Conservation (phyloP, 371 early-diverging fungal species). For the Mucor velutinosus region DNA sequence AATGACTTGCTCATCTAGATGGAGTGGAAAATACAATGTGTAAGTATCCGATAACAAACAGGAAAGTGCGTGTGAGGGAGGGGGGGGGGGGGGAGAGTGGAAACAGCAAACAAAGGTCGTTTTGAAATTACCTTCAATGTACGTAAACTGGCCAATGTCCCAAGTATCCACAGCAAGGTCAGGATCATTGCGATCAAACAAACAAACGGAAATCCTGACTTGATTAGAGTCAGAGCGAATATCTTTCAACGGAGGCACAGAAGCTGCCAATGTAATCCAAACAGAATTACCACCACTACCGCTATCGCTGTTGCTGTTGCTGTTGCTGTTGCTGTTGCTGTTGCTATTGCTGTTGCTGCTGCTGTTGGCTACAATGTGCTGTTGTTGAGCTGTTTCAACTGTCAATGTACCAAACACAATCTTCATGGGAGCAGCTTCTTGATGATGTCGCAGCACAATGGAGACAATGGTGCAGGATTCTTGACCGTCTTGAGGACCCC, state of each 20-base stretch:
- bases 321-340: neutral
- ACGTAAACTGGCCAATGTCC: constrained; percentile 18
- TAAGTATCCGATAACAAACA: constrained; percentile 10
- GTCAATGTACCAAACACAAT: constrained; percentile 19
- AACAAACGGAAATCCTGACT: constrained; percentile 11
- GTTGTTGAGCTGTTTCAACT: constrained; percentile 21
- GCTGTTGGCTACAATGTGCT: neutral
- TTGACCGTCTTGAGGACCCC: constrained; percentile 20
- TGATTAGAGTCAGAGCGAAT: constrained; percentile 4
- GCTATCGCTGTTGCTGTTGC: neutral
- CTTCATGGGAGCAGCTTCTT: constrained; percentile 14
- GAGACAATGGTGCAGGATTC: constrained; percentile 2
- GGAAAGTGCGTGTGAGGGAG: neutral
- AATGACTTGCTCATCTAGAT: neutral
- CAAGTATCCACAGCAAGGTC: constrained; percentile 9
- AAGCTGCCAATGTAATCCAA: constrained; percentile 20
- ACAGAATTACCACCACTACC: neutral
- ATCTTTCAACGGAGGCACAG: constrained; percentile 12
- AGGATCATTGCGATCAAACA: constrained; percentile 7
- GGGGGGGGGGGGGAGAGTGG: neutral
- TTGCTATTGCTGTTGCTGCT: neutral
- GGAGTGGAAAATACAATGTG: neutral
- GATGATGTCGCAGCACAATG: constrained; percentile 3
- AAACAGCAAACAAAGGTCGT: neutral
- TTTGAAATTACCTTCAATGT: constrained; percentile 19